These are phyloP conservation scores for Neurospora sp. DNA, from an alignment of 495 filamentous ascomycete genomes.

Conservation along the genomic window DNA sequence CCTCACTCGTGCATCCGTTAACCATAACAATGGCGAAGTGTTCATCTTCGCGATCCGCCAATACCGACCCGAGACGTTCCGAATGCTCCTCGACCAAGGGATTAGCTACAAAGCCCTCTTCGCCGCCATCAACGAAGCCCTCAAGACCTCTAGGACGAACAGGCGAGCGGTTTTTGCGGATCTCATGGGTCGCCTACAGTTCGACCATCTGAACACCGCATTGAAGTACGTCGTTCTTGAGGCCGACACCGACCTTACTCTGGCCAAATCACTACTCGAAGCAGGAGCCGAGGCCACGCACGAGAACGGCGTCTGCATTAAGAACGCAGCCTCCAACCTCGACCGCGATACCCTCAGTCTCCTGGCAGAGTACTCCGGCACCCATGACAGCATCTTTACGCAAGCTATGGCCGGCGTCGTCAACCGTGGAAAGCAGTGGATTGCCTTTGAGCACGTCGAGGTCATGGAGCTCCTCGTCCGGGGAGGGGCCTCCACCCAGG, in stretches of 20 bases:
- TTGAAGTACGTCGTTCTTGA: conserved; percentile 19
- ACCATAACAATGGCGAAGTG: conserved; percentile 24
- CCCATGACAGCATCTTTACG: conserved; percentile 9
- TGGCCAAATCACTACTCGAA: conserved; percentile 14
- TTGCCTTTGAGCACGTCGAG: conserved; percentile 23
- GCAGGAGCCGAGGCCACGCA: conserved; percentile 17
- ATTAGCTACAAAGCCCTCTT: conserved; percentile 17
- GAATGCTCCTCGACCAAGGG: conserved; percentile 19
- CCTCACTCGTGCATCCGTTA: conserved; percentile 15
- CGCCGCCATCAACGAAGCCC: conserved; percentile 16
- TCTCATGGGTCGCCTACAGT: conserved; percentile 10
- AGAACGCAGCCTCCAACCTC: conserved; percentile 20
- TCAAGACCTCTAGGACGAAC: conserved; percentile 4
- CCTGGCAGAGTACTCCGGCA: conserved; percentile 9
- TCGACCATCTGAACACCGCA: conserved; percentile 21
- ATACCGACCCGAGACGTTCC: conserved; percentile 14
- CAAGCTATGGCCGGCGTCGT: conserved; percentile 14
- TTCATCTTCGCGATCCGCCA: conserved; percentile 20
- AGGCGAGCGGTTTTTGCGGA: conserved; percentile 9
- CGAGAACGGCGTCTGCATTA: conserved; percentile 21
- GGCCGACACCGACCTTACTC: conserved; percentile 9
- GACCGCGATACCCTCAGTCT: conserved; percentile 11
- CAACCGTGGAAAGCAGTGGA: conserved; percentile 18
- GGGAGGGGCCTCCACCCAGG: conserved; percentile 24
- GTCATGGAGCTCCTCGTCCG: conserved; percentile 27